Percentiles rank a stretch among this genome's conserved stretches.
These are phyloP conservation scores for Phialemoniopsis sp. DNA, from an alignment of 2,329 filamentous ascomycete species.

Conservation along the genomic window DNA sequence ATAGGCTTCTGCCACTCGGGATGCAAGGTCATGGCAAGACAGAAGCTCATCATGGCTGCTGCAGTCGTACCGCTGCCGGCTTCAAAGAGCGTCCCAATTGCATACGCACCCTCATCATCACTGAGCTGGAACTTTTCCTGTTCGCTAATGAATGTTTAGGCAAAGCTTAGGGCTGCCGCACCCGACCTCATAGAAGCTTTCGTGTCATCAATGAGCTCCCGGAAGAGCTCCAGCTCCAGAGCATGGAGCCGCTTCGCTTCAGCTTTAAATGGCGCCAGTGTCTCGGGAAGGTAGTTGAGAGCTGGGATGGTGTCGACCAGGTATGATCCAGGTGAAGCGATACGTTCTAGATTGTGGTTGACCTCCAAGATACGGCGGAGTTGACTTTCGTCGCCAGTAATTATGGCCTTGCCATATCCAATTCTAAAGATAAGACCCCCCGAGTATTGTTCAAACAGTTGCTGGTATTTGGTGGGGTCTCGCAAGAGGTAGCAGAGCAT, in stretches of 20 bases:
- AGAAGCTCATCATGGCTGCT: constrained; percentile 15
- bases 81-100: constrained; percentile 24
- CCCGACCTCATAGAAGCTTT: constrained; percentile 3
- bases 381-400: constrained; percentile 23
- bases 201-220: not conserved
- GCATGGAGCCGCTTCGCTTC: not conserved
- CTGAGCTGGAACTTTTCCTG: constrained; percentile 18
- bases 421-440: constrained; percentile 33
- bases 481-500: constrained; percentile 24
- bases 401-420: constrained; percentile 27
- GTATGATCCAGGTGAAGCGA: constrained; percentile 16
- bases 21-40: constrained; percentile 32
- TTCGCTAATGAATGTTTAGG: constrained; percentile 18
- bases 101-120: constrained; percentile 16
- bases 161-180: constrained; percentile 20
- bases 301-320: constrained; percentile 2
- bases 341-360: constrained; percentile 25
- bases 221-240: not conserved
- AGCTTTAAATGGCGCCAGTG: constrained; percentile 1
- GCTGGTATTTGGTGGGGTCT: constrained; percentile 26
- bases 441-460: constrained; percentile 32
- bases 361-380: constrained; percentile 24
- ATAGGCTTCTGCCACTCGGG: constrained; percentile 27
- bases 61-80: constrained; percentile 27
- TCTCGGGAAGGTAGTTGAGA: constrained; percentile 1